Percentiles rank a stretch among this genome's conserved stretches.
phyloP scores from a whole-genome alignment of 306 rosid genomes.

The Malus fusca region DNA sequence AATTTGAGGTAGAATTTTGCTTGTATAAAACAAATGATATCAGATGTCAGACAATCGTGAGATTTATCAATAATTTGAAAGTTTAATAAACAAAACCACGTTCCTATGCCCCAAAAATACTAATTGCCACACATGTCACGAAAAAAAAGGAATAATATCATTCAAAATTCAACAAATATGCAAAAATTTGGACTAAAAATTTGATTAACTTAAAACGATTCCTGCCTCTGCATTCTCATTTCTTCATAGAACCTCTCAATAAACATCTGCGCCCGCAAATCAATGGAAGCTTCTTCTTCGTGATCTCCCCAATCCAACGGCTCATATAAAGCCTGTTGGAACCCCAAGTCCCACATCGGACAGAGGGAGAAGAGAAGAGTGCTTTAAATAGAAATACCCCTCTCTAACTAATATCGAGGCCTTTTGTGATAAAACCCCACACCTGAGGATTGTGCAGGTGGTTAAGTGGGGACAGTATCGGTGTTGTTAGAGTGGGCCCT shows the following conservation, averaged over 20 bases:
- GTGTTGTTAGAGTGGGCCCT: too few relatives aligned
- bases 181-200: neutral
- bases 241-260: slow-evolving; percentile 54
- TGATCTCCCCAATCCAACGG: slow-evolving; percentile 29
- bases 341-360: too few relatives aligned
- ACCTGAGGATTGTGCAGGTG: too few relatives aligned
- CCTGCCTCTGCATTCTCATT: slow-evolving; percentile 53
- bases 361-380: too few relatives aligned
- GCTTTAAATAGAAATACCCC: too few relatives aligned
- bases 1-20: too few relatives aligned
- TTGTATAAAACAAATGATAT: too few relatives aligned
- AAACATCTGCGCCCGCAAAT: slow-evolving; percentile 57
- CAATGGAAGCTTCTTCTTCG: slow-evolving; percentile 52
- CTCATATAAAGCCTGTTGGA: slow-evolving; percentile 23
- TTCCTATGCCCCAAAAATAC: neutral
- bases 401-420: too few relatives aligned
- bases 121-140: neutral
- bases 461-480: too few relatives aligned
- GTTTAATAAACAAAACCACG: neutral
- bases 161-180: neutral
- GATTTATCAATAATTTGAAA: neutral
- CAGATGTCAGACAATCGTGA: too few relatives aligned
- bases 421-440: too few relatives aligned
- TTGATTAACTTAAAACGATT: slow-evolving; percentile 16
- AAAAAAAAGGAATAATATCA: neutral